Percentiles rank a stretch among this genome's conserved stretches.
Evolutionary conservation across 805 yeast genomes (phyloP).

Genomic region (Monosporozyma servazzii): DNA sequence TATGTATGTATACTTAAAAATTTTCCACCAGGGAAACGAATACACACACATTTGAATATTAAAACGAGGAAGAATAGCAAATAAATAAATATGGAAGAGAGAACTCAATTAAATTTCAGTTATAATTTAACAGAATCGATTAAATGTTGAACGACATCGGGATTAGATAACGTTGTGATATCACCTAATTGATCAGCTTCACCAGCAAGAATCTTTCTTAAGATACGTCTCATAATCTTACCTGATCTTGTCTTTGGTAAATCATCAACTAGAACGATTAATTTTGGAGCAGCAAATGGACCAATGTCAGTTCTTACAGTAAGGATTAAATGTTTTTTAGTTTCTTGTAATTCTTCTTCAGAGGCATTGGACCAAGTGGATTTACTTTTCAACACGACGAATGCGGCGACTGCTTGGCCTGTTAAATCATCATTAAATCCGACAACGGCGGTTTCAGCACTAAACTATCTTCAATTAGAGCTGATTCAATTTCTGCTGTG

Average conservation of each 20-base stretch:
- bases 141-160: constrained; percentile 59
- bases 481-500: constrained; percentile 85
- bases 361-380: constrained; percentile 24
- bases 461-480: constrained; percentile 57
- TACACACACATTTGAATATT: neutral
- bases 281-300: constrained; percentile 79
- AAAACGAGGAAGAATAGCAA: neutral
- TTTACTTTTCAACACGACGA: constrained; percentile 59
- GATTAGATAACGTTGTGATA: constrained; percentile 68
- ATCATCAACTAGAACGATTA: constrained; percentile 62
- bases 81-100: neutral
- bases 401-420: constrained; percentile 81
- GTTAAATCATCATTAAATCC: constrained; percentile 78
- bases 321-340: constrained; percentile 54
- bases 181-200: constrained; percentile 80
- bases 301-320: constrained; percentile 75
- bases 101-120: too few species aligned
- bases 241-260: constrained; percentile 84
- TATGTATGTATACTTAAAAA: neutral
- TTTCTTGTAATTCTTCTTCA: constrained; percentile 40
- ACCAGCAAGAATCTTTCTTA: constrained; percentile 64
- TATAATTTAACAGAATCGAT: constrained; percentile 41
- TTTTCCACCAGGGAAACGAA: neutral
- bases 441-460: constrained; percentile 80
- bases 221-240: constrained; percentile 78